These are phyloP conservation scores for Epicoccum sorghinum DNA, from an alignment of 2,329 filamentous ascomycete species.

Conservation along the genomic window DNA sequence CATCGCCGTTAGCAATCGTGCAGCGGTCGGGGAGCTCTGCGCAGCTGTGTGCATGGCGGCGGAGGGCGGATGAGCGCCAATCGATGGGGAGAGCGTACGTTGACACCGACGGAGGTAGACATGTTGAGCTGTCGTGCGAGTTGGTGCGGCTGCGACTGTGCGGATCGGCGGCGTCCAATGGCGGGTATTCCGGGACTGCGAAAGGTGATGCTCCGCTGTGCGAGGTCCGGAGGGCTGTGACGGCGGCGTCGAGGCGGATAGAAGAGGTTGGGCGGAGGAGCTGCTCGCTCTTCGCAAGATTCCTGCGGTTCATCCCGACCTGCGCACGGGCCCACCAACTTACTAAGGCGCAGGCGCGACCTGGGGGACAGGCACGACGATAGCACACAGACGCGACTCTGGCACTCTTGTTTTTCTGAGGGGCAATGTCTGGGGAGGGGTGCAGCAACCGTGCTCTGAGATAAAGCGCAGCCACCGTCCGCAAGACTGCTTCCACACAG, in stretches of 20 bases:
- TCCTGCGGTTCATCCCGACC: slow-evolving; percentile 14
- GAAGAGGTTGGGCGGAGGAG: slow-evolving; percentile 28
- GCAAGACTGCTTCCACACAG: background rate
- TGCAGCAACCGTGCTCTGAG: slow-evolving; percentile 3
- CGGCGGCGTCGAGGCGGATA: slow-evolving; percentile 29
- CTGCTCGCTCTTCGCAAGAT: slow-evolving; percentile 33
- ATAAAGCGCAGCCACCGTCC: background rate
- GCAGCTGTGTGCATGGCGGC: background rate
- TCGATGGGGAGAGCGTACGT: slow-evolving; percentile 51
- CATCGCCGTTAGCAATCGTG: slow-evolving; percentile 31
- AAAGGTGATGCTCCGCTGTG: slow-evolving; percentile 24
- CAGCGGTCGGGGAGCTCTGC: slow-evolving; percentile 9
- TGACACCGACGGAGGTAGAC: slow-evolving; percentile 58
- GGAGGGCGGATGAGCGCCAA: background rate
- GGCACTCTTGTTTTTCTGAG: background rate
- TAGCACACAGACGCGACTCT: background rate
- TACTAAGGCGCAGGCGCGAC: slow-evolving; percentile 14
- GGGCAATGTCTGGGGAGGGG: slow-evolving; percentile 15
- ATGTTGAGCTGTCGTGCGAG: slow-evolving; percentile 41
- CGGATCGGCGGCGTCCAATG: slow-evolving; percentile 39
- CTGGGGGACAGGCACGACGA: background rate
- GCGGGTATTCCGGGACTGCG: slow-evolving; percentile 28
- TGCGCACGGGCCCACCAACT: slow-evolving; percentile 20
- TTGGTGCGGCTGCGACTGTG: slow-evolving; percentile 24
- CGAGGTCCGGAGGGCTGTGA: slow-evolving; percentile 23